Evolutionary conservation across 1,284 basidiomycete species (phyloP), one percentile per base, ranked within the genome.

Genomic region (Rhodotorula sp.): DNA sequence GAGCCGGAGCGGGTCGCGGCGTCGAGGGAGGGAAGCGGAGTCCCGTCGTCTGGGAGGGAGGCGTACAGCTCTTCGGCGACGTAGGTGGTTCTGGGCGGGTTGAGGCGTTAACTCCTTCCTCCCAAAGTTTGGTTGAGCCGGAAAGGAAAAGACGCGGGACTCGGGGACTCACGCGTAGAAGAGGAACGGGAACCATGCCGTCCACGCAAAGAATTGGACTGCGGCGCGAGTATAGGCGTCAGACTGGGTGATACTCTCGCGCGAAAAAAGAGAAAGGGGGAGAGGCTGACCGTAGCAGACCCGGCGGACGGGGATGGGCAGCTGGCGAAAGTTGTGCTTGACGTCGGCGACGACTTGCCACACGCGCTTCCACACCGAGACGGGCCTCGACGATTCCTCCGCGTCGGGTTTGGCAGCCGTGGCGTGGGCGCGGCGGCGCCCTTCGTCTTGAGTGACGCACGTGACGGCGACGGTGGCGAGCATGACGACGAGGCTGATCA

Each of bases 391-490:
- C n/a, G n/a, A n/a, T n/a, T n/a, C n/a, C n/a, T 48, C 47, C 47
- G 47, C 3, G 34, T 18, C 49, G 49, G 20, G 49, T 20, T 51
- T 51, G 20, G 23, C 18, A 34, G 34, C 34, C 6, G 34, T 6
- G 7, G 34, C 34, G 5, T 34, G 18, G 20, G 20, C 23, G 20
- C 23, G 49, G 20, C 23, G 49, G 5, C 20, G 20, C 7, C 49
- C 49, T 56, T 90, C 87, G 82, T 96, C 92, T 71, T 93, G 91
- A 47, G 83, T 90, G 79, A 85, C 86, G 79, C 93, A 96, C 1
- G 96, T 98, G 62, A 92, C 87, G 85, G 87, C 90, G 26, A 98
- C 92, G 3, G 92, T 94, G 58, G 85, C 75, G 16, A 90, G 86
- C 39, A 98, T 87, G 63, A 95, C 87, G 52, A 90, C 76, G 73